These are phyloP conservation scores for Ceratocystis smalleyi DNA, from an alignment of 2,329 filamentous ascomycete genomes.

Conservation along the genomic window DNA sequence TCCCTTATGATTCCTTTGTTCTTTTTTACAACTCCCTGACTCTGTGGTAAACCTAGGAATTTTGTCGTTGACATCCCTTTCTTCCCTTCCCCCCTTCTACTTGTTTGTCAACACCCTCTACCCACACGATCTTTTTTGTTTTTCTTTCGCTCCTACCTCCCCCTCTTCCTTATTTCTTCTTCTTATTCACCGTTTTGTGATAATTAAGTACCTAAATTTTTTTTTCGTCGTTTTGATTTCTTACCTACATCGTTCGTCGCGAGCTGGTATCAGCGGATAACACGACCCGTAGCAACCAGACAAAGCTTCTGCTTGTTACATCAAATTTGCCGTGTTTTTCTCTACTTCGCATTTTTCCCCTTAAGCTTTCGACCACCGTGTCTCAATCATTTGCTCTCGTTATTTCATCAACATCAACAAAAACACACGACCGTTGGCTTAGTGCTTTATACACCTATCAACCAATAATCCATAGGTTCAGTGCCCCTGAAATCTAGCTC, in stretches of 20 bases:
- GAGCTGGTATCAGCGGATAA: constrained; percentile 9
- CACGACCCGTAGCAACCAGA: constrained; percentile 1
- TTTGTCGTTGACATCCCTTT: constrained; percentile 15
- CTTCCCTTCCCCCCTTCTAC: constrained; percentile 12
- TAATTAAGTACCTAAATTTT: not conserved
- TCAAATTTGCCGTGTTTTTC: not conserved
- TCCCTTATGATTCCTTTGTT: constrained; percentile 4
- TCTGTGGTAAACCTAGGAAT: constrained; percentile 16
- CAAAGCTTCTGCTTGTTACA: not conserved
- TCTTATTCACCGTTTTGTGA: constrained; percentile 5
- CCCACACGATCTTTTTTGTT: constrained; percentile 15
- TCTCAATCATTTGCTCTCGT: not conserved
- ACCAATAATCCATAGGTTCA: not conserved
- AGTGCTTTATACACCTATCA: not conserved
- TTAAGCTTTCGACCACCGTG: not conserved
- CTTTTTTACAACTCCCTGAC: constrained; percentile 3
- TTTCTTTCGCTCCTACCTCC: not conserved
- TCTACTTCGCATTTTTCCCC: constrained; percentile 4
- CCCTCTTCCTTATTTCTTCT: not conserved
- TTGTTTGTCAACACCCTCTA: constrained; percentile 10
- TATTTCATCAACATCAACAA: constrained; percentile 1
- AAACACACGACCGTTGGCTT: not conserved
- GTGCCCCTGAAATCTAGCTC: not conserved
- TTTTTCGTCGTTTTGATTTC: constrained; percentile 1
- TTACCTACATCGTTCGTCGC: constrained; percentile 11